Evolutionary conservation across 148 eudicot genomes (phyloP), one percentile per base, ranked within the genome.

Genomic region (Tetragonia tetragonoides): DNA sequence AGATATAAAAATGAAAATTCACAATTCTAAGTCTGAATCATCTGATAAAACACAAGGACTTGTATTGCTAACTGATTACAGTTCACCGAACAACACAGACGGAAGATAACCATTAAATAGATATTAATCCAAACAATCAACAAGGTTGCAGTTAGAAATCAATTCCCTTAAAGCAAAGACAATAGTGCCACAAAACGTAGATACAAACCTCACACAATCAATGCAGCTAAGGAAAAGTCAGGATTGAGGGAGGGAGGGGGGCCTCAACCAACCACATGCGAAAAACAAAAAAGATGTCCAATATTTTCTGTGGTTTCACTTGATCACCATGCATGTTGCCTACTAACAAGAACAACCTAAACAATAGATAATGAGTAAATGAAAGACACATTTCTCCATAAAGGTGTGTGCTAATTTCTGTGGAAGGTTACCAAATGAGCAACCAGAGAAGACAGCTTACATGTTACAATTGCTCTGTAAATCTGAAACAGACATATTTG

Each of bases 401-500:
- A 8, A 60, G 8, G 20, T 46, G 56, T 49, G 10, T 16, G 53
- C 28, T 41, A 16, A 38, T 5, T 7, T 59, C 44, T 7, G 4
- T 3, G 24, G 69, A 66, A 23, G 7, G 9, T 60, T 69, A 40
- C 16, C 72, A 75, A 74, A 60, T 16, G 1, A 72, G 68, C 28
- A 75, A 79, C 15, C 60, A 57, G 69, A 54, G 42, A 34, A 70
- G 39, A 23, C 56, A 64, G 79, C 99, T 83, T 83, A 95, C 99
- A 91, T 90, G 70, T 93, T 91, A 82, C 99, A 95, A 78, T 93
- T 91, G 78, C 86, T 90, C 85, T 95, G 99, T 66, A 95, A 86
- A 82, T 95, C 99, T 39, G 93, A 84, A 75, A 86, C 93, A 12
- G 97, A 87, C 68, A 78, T 73, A 75, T 82, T 87, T 54, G 95